Base-by-base conservation (phyloP, 495 filamentous ascomycete genomes). In the Penicillium verhagenii region DNA sequence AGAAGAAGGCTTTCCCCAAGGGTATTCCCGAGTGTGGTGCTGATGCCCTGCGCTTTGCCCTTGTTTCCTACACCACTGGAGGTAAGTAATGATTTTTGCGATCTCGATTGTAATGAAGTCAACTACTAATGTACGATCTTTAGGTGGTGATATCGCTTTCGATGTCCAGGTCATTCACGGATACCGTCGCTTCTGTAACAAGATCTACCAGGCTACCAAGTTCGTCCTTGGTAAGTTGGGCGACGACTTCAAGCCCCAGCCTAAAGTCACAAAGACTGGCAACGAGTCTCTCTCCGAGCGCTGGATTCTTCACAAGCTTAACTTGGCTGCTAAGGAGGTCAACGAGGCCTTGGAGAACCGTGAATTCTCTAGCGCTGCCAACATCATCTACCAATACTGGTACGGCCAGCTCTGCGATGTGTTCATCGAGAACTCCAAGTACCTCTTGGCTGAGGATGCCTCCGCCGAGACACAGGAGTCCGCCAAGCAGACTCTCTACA, bases 121-220 rank as follows among this genome's bases (percentile, higher is more conserved):
- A 3, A 9, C 31, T 37, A 10, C 46, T 61, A 24, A 9, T 28
- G 9, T 31, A 56, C 20, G 11, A 33, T 73, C 74, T 49, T 31
- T 47, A 76, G 75, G 75, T 58, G 86, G 88, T 56, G 90, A 95
- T 65, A 93, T 95, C 67, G 83, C 82, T 58, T 90, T 94, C 63
- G 89, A 92, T 61, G 83, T 92, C 60, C 85, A 89, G 72, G 88
- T 92, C 52, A 91, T 96, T 61, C 81, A 90, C 59, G 87, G 81
- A 33, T 93, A 94, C 75, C 81, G 91, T 46, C 83, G 87, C 51
- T 95, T 96, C 82, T 77, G 90, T 71, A 96, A 96, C 78, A 95
- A 96, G 79, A 89, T 96, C 59, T 95, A 91, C 75, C 88, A 93
- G 71, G 90, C 91, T 26, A 91, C 85, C 50, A 95, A 94, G 75